phyloP scores from a whole-genome alignment of 2,329 filamentous ascomycete genomes.

The Thielaviopsis cerberus region DNA sequence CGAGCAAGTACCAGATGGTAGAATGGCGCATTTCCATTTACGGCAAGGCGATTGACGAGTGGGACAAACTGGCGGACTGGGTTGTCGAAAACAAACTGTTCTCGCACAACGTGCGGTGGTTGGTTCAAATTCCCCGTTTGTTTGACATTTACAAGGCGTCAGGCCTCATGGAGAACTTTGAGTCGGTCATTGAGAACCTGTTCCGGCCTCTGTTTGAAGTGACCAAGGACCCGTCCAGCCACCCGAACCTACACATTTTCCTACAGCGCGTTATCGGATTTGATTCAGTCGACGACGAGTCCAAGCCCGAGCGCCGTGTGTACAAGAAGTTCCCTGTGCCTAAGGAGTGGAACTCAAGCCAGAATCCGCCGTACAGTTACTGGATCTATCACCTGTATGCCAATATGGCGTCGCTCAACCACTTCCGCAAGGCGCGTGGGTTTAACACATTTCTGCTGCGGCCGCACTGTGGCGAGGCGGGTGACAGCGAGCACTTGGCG shows the following conservation, averaged over 20 bases:
- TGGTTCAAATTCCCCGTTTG: conserved; percentile 83
- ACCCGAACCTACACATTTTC: conserved; percentile 88
- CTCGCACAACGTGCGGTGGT: conserved; percentile 92
- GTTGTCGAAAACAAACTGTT: conserved; percentile 96
- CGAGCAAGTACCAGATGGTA: conserved; percentile 98
- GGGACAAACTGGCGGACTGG: conserved; percentile 95
- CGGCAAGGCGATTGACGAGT: conserved; percentile 77
- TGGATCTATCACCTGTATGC: conserved; percentile 97
- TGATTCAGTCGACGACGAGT: conserved; percentile 95
- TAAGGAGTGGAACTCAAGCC: conserved; percentile 70
- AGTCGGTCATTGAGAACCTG: conserved; percentile 76
- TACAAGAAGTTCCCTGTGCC: conserved; percentile 91
- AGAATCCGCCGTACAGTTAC: conserved; percentile 96
- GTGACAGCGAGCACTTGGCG: conserved; percentile 88
- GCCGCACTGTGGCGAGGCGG: conserved; percentile 90
- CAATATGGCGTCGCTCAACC: conserved; percentile 82
- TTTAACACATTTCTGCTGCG: conserved; percentile 91
- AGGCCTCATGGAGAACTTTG: conserved; percentile 71
- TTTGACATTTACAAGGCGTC: conserved; percentile 92
- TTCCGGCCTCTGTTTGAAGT: conserved; percentile 92
- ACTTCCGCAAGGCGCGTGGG: conserved; percentile 73
- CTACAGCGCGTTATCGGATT: conserved; percentile 90
- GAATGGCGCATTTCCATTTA: conserved; percentile 99
- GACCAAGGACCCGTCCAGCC: conserved; percentile 65
- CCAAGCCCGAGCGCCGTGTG: conserved; percentile 84